Percentiles rank a stretch among this genome's conserved stretches.
These are phyloP conservation scores for Venturia effusa DNA, from an alignment of 2,329 filamentous ascomycete species.

Conservation along the genomic window DNA sequence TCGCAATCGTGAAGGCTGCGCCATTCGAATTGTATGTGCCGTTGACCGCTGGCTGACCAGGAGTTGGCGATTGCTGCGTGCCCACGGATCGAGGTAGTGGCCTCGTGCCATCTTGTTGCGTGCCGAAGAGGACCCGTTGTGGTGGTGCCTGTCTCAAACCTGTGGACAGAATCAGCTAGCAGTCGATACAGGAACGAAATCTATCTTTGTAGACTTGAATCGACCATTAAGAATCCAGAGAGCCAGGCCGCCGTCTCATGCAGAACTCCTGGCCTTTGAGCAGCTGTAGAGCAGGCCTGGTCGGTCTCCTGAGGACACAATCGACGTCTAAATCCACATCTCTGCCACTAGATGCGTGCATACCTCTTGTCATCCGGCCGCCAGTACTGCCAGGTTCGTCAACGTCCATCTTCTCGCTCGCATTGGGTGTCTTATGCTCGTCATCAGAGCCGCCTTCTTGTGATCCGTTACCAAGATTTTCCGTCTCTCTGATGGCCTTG, in stretches of 20 bases:
- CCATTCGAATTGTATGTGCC: conserved; percentile 24
- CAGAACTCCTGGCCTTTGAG: background rate
- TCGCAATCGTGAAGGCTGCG: conserved; percentile 48
- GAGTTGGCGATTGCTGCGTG: conserved; percentile 31
- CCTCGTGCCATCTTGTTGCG: conserved; percentile 56
- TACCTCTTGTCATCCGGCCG: conserved; percentile 27
- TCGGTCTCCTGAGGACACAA: too few relatives aligned
- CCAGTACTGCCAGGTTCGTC: conserved; percentile 36
- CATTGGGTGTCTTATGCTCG: conserved; percentile 31
- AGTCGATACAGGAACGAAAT: background rate
- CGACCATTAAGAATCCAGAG: background rate
- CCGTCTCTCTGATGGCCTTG: conserved; percentile 36
- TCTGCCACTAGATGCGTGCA: conserved; percentile 8
- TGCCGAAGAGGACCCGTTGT: conserved; percentile 75
- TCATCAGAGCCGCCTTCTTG: conserved; percentile 37
- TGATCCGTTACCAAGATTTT: conserved; percentile 41
- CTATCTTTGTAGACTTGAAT: background rate
- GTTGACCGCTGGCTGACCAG: conserved; percentile 22
- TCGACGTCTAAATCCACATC: too few relatives aligned
- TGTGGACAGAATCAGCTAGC: conserved; percentile 3
- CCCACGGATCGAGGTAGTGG: conserved; percentile 36
- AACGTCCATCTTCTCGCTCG: conserved; percentile 37
- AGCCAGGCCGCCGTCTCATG: background rate
- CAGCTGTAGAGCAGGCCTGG: background rate
- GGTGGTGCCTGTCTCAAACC: conserved; percentile 73